phyloP scores from a whole-genome alignment of 2,329 filamentous ascomycete species.

The Colletotrichum filicis region DNA sequence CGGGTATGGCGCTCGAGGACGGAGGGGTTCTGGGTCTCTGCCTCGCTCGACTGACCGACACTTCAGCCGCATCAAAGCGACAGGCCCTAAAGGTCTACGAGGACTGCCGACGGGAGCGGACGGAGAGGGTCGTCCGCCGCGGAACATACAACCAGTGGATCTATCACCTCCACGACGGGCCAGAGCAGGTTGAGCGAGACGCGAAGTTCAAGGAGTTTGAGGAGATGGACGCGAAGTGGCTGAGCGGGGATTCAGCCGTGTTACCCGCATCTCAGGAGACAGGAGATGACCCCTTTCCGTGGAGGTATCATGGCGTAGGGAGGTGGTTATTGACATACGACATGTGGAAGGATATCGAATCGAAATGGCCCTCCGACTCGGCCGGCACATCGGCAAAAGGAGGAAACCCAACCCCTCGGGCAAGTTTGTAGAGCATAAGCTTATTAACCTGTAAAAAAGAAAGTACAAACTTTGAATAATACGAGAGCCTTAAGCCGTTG shows the following conservation, averaged over 20 bases:
- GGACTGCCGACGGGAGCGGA: constrained; percentile 65
- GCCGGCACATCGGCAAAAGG: too few species aligned
- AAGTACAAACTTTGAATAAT: not conserved
- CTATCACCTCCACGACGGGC: constrained; percentile 70
- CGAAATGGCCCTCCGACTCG: constrained; percentile 40
- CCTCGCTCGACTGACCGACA: constrained; percentile 56
- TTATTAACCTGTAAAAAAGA: not conserved
- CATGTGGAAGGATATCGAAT: constrained; percentile 50
- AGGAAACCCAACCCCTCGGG: not conserved
- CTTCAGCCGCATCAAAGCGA: constrained; percentile 47
- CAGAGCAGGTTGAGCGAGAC: constrained; percentile 65
- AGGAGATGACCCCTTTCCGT: constrained; percentile 53
- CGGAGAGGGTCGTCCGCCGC: constrained; percentile 67
- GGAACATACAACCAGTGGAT: constrained; percentile 71
- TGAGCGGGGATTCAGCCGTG: constrained; percentile 37
- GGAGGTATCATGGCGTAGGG: constrained; percentile 51
- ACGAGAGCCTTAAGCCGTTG: not conserved
- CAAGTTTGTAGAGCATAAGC: constrained; percentile 5
- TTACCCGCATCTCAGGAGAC: constrained; percentile 43
- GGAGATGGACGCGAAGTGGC: constrained; percentile 44
- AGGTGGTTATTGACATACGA: constrained; percentile 53
- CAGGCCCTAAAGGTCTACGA: constrained; percentile 62
- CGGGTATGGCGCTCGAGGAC: constrained; percentile 71
- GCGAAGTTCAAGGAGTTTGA: constrained; percentile 44
- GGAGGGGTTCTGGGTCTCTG: constrained; percentile 67